Evolutionary conservation across 441 rosid species (phyloP).

Genomic region (Flueggea neowawraea): DNA sequence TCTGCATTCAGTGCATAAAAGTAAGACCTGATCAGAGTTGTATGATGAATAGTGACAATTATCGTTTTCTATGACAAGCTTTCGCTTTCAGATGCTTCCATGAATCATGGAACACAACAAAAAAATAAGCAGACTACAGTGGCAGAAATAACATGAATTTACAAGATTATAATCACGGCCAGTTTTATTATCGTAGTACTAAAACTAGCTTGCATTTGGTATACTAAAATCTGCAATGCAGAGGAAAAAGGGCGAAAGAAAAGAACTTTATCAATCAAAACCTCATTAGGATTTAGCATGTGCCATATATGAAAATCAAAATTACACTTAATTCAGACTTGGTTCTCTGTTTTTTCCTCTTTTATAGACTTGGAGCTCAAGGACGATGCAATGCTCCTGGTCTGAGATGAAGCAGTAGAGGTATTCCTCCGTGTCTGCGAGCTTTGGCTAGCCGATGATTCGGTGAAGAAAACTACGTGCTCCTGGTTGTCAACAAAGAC

Average conservation of each 20-base stretch:
- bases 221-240: too few species aligned
- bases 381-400: conserved; percentile 27
- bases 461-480: conserved; percentile 49
- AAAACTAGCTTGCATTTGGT: too few species aligned
- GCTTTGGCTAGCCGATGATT: conserved; percentile 42
- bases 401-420: conserved; percentile 25
- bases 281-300: not conserved
- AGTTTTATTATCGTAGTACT: too few species aligned
- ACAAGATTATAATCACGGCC: too few species aligned
- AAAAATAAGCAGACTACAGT: too few species aligned
- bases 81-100: too few species aligned
- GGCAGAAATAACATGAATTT: too few species aligned
- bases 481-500: conserved; percentile 39
- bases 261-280: not conserved
- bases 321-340: not conserved
- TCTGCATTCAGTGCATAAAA: too few species aligned
- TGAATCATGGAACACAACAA: too few species aligned
- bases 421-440: conserved; percentile 23
- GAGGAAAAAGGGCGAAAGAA: not conserved
- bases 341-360: not conserved
- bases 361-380: conserved; percentile 12
- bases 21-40: too few species aligned
- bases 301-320: not conserved
- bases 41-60: too few species aligned
- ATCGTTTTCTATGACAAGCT: too few species aligned